Base-by-base conservation (phyloP, 129 eudicot species). In the Flaveria bidentis region DNA sequence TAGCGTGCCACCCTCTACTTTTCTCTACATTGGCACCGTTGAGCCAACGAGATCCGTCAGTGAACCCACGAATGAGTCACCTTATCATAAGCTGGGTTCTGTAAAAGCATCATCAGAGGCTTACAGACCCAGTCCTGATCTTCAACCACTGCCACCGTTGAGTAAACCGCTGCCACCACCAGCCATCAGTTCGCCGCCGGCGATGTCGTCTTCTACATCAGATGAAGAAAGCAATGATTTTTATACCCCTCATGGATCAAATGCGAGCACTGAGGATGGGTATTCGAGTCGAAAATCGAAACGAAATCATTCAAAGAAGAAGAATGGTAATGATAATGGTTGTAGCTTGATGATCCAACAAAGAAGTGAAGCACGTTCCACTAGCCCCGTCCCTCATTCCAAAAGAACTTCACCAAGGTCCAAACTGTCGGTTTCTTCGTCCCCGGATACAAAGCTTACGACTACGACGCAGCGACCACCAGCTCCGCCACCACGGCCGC, bases 331-430 rank as follows among this genome's bases (percentile, higher is more conserved):
- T 17, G 52, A 2, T 1, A 30, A 49, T 47, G 50, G 23, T 44
- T 73, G 81, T 44, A 76, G 84, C 42, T 75, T 65, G 76, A 46
- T 79, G 75, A 71, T 72, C 69, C 85, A 74, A 69, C 61, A 84
- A 36, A 78, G 52, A 71, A 65, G n/a, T 26, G 83, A 78, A 52
- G 67, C 76, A 9, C 72, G 70, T 9, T 78, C 83, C 0, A 78
- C 78, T 65, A 81, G 80, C 71, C 81, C 85, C 3, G 82, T 85
- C 58, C 89, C 93, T 65, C 86, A 87, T 86, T 88, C 97, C 62
- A 95, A 89, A 85, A 89, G 94, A 88, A 91, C 95, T 62, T 95
- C 99, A 65, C 96, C 97, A 15, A 85, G 85, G 57, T 90, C 98
- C 18, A 79, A 86, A 61, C 88, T 87, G 58, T 83, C 90, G 14